Base-by-base conservation (phyloP, 331 rosid genomes). In the Pyrus hybrid region DNA sequence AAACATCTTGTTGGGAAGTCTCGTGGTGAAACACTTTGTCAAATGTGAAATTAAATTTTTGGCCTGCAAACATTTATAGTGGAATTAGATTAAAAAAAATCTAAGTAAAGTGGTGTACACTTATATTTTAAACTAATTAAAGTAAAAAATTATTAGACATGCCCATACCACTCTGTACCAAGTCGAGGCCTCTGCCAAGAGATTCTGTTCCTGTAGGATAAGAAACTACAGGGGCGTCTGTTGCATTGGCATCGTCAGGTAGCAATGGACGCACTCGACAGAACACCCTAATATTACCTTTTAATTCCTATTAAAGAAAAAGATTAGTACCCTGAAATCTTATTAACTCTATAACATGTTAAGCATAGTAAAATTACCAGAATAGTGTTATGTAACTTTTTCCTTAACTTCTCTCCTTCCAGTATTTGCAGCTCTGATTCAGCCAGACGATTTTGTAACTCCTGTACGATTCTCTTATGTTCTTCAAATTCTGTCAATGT, bases 241-340 rank as follows among this genome's bases (percentile, higher is more conserved):
- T 79, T 78, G 85, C 93, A 5, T 51, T 70, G 76, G 87, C 80
- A 53, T 95, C 99, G 41, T 95, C 97, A 37, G 88, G 96, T 67
- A 92, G 85, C 82, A 92, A 80, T 23, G 99, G 98, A 18, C 98
- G 90, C 51, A 95, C 99, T 20, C 98, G 93, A 71, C 99, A 95
- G 74, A 95, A 95, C 8, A 95, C 99, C 6, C 99, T 88, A 73
- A 95, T 95, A 77, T 95, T 95, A 53, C 99, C 99, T 88, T 95
- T 95, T 23, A 95, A 82, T 81, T 95, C 99, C 98, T 64, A 18
- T 64, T 64, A 69, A 21, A 73, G 53, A 43, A 29, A 10, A 43
- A 29, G 68, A 13, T 69, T 49, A 75, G 20, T 65, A 37, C 54
- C 76, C 43, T 61, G 14, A 65, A 56, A 62, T 35, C 26, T 18